Percentiles rank a stretch among this genome's conserved stretches.
Evolutionary conservation across 1,284 basidiomycete species (phyloP).

Genomic region (Marasmius oreades): DNA sequence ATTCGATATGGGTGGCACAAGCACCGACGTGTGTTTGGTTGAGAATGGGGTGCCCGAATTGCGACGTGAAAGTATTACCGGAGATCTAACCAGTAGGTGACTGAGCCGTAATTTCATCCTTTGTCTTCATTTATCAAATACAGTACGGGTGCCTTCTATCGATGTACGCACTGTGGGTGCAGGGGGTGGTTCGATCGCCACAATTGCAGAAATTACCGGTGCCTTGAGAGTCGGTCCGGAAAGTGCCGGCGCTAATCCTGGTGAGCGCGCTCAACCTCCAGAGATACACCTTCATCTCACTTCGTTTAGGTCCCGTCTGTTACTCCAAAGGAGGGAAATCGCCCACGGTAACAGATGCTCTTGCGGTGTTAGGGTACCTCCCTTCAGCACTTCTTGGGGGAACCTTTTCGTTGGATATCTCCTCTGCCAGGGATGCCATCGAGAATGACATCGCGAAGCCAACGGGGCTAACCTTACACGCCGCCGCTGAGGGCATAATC

Average conservation of each 20-base stretch:
- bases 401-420: slow-evolving; percentile 23
- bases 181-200: slow-evolving; percentile 28
- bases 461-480: slow-evolving; percentile 20
- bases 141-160: slow-evolving; percentile 24
- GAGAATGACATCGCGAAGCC: slow-evolving; percentile 22
- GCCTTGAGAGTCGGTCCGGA: slow-evolving; percentile 29
- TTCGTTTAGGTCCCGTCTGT: slow-evolving; percentile 22
- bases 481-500: slow-evolving; percentile 28
- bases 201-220: slow-evolving; percentile 24
- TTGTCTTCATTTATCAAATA: neutral
- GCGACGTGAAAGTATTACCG: slow-evolving; percentile 22
- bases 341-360: slow-evolving; percentile 29
- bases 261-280: neutral
- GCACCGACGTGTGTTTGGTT: slow-evolving; percentile 28
- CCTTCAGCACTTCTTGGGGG: slow-evolving; percentile 25
- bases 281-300: neutral
- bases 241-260: slow-evolving; percentile 25
- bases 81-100: slow-evolving; percentile 21
- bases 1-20: slow-evolving; percentile 29
- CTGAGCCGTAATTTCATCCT: neutral
- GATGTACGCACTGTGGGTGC: slow-evolving; percentile 30
- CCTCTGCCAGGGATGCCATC: slow-evolving; percentile 20
- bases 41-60: slow-evolving; percentile 25
- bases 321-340: slow-evolving; percentile 24
- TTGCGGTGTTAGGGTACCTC: slow-evolving; percentile 27